phyloP scores from a whole-genome alignment of 192 early-diverging fungal genomes.

The Coemansia sp. region DNA sequence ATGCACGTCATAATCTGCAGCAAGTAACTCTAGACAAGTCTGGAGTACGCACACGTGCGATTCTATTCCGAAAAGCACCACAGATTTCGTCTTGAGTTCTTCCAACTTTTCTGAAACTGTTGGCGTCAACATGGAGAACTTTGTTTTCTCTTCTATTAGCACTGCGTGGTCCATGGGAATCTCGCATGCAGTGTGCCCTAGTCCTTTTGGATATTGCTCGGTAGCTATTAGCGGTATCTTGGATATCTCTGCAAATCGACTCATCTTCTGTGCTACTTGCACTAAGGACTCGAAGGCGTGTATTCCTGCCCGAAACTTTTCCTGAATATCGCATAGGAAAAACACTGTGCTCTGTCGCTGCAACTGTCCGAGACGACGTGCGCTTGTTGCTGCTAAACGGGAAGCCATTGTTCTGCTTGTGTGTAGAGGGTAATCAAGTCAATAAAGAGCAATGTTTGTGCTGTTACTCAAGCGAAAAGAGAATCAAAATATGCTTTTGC shows the following conservation, averaged over 20 bases:
- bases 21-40: constrained; percentile 87
- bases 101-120: constrained; percentile 59
- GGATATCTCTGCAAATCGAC: constrained; percentile 69
- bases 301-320: constrained; percentile 72
- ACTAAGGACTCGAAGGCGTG: constrained; percentile 80
- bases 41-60: constrained; percentile 95
- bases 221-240: constrained; percentile 86
- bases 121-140: constrained; percentile 84
- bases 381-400: constrained; percentile 11
- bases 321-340: constrained; percentile 94
- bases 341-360: constrained; percentile 69
- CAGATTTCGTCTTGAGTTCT: constrained; percentile 57
- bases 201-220: constrained; percentile 73
- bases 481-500: not conserved
- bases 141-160: constrained; percentile 68
- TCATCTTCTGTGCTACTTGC: constrained; percentile 83
- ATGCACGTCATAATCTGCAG: constrained; percentile 74
- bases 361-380: constrained; percentile 58
- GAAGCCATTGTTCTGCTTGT: constrained; percentile 13
- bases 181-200: constrained; percentile 77
- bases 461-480: not conserved
- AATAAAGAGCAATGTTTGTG: constrained; percentile 1
- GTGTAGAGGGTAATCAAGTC: not conserved
- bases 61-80: constrained; percentile 91
- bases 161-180: constrained; percentile 68